Conservation (phyloP, 768 basidiomycete species). For the Ephemerocybe angulata region DNA sequence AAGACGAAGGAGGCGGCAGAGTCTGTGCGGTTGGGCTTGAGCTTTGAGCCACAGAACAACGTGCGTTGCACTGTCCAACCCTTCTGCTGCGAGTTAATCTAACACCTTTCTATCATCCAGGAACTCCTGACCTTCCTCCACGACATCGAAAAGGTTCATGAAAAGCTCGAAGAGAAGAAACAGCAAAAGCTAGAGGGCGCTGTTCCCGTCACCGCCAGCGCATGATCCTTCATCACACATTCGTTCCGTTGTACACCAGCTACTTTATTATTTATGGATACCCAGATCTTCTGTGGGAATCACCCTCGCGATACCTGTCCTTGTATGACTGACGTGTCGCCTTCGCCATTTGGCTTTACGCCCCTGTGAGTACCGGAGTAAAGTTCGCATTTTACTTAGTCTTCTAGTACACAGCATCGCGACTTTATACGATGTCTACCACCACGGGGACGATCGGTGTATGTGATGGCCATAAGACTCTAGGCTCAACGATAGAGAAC, state of each 20-base stretch:
- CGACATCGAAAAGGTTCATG: slow-evolving; percentile 27
- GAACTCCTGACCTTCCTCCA: slow-evolving; percentile 31
- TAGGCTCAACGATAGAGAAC: no score
- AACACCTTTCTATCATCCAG: slow-evolving; percentile 14
- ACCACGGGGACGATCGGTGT: no score
- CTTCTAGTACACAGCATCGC: no score
- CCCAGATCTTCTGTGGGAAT: no score
- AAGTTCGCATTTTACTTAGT: no score
- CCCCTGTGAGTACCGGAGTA: no score
- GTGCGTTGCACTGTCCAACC: slow-evolving; percentile 24
- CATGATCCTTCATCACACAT: background rate
- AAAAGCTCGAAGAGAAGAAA: slow-evolving; percentile 3
- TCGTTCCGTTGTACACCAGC: background rate
- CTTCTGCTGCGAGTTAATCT: background rate
- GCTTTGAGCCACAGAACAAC: slow-evolving; percentile 64
- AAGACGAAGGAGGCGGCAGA: slow-evolving; percentile 73
- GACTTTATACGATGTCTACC: no score
- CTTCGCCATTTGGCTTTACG: no score
- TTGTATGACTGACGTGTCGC: no score
- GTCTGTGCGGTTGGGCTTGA: slow-evolving; percentile 76
- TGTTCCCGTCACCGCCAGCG: background rate
- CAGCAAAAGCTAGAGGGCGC: background rate
- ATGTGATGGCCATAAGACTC: no score
- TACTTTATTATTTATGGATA: slow-evolving; percentile 1
- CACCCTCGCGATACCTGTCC: no score